Evolutionary conservation across 2,329 filamentous ascomycete species (phyloP), one percentile per base, ranked within the genome.

Genomic region (Diaporthe sp.): DNA sequence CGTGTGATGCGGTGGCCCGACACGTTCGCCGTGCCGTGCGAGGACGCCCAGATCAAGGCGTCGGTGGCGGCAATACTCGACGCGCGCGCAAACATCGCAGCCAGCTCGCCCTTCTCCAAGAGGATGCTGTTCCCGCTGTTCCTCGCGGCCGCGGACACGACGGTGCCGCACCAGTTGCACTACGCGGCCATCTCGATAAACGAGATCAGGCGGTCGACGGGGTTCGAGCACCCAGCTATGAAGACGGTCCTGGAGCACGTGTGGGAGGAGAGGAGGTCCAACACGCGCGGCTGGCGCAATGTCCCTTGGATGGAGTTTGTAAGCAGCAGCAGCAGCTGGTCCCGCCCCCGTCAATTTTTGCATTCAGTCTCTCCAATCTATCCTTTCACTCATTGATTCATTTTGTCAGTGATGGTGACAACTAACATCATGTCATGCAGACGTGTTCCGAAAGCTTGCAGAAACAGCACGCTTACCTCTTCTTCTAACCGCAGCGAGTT

Each of bases 41-140:
- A 79, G 0, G 78, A 80, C 13, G 30, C 60, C 0, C 71, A 50
- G 1, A 79, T 82, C 54, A 78, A 76, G 38, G 54, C 58, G 2
- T 81, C 78, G 0, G 80, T 82, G 1, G 47, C 77, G 0, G 76
- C 79, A 0, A 80, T 82, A 5, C 47, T 82, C 0, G 79, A 82
- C 5, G 75, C 77, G 0, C 79, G 78, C 33, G 80, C 80, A 1
- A 64, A 57, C 0, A 76, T 80, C 17, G 71, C 80, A 0, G 69
- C 76, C 19, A 75, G 76, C 1, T 77, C 78, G 0, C 74, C 73
- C 7, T 81, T 81, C 13, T 80, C 78, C 70, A 82, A 80, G 28
- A 75, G 79, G 2, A 68, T 82, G 0, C 69, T 82, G 0, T 81
- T 81, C n/a, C 80, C 80, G 0, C 61, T 81, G 1, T 82, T 82